Base-by-base conservation (phyloP, 1,284 basidiomycete species). In the Leccinum pachyderme region DNA sequence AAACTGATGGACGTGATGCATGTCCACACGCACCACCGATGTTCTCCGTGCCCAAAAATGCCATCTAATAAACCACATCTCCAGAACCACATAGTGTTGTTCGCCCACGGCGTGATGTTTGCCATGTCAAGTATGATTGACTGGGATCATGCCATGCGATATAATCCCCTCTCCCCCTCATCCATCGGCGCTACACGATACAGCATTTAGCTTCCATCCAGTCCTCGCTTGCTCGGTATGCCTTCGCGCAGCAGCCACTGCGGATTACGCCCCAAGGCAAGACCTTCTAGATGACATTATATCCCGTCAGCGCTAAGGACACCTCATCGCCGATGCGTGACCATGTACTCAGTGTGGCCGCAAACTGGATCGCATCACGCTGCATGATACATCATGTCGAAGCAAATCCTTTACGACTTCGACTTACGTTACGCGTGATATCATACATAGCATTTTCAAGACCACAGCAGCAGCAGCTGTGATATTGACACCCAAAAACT, bases 401-500 rank as follows among this genome's bases (percentile, higher is more conserved):
- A 35, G 7, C 7, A 15, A 13, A 2, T 35, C 33, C 18, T 18
- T 18, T 18, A 18, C 18, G 18, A 18, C 18, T 18, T 18, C 18
- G 18, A 18, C 18, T 18, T 18, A 18, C 18, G 18, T 18, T 18
- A 18, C 18, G 18, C 18, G 18, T 18, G 18, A 18, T 18, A 1
- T 18, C 18, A 12, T 24, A 12, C 11, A 44, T 13, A 25, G 22
- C 41, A 3, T 44, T 44, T 24, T 12, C 18, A 24, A 43, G 41
- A 24, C 22, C 12, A 22, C 82, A 25, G 7, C 18, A 18, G 18
- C 22, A 5, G 3, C 24, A 22, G 24, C 43, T 15, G 22, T 2
- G 24, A 24, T 13, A 13, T 15, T 25, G 24, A 44, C 25, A 1
- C 43, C 2, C 87, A 90, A 70, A 89, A 89, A 15, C 18, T 77